Conservation (phyloP, 2,329 filamentous ascomycete species). For the Arthrobotrys sinensis region DNA sequence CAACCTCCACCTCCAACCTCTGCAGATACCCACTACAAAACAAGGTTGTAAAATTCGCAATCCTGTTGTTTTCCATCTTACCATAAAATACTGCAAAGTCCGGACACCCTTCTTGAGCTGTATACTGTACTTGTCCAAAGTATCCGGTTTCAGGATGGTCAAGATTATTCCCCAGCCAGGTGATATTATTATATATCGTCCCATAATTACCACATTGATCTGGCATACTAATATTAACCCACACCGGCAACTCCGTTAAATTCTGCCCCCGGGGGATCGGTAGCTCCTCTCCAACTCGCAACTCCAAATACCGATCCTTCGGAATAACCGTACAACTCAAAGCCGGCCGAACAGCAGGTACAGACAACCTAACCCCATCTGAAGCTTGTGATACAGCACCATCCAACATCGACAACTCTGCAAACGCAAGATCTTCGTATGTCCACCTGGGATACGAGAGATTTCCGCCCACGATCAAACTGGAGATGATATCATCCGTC, state of each 20-base stretch:
- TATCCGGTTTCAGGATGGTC: constrained; percentile 46
- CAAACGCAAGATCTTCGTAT: constrained; percentile 73
- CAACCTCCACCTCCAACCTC: constrained; percentile 29
- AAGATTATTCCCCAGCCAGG: constrained; percentile 5
- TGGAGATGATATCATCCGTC: constrained; percentile 48
- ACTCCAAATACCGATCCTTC: constrained; percentile 78
- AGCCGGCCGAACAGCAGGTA: constrained; percentile 70
- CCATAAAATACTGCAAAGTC: constrained; percentile 51
- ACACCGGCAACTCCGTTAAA: constrained; percentile 11
- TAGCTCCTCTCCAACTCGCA: constrained; percentile 77
- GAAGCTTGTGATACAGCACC: constrained; percentile 76
- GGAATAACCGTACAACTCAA: constrained; percentile 73
- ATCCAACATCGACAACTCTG: constrained; percentile 78
- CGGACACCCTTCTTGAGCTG: constrained; percentile 19
- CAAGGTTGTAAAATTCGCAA: constrained; percentile 46
- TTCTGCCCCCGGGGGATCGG: constrained; percentile 64
- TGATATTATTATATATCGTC: constrained; percentile 29
- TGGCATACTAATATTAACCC: constrained; percentile 53
- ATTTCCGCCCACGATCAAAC: constrained; percentile 67
- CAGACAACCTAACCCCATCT: constrained; percentile 76
- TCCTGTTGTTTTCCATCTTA: constrained; percentile 38
- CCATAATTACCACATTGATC: constrained; percentile 43
- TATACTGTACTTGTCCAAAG: constrained; percentile 24
- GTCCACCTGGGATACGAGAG: constrained; percentile 73
- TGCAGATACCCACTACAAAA: constrained; percentile 46